phyloP scores from a whole-genome alignment of 371 early-diverging fungal species.

The Fennellomyces sp. region DNA sequence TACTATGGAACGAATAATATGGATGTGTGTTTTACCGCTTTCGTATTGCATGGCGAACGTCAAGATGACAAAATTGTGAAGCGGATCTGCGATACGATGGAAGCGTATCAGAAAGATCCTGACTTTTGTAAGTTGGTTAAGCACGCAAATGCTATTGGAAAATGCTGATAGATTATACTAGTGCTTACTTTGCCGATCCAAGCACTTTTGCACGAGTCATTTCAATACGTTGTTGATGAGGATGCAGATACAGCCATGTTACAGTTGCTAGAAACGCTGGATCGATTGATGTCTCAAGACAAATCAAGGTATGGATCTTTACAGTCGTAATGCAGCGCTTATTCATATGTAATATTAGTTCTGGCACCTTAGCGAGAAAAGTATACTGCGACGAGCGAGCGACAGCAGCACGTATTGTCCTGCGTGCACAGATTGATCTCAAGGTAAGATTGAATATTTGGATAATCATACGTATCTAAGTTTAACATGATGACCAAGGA shows the following conservation, averaged over 20 bases:
- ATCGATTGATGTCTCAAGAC: neutral
- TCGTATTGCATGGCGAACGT: neutral
- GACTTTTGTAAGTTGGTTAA: neutral
- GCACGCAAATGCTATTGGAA: neutral
- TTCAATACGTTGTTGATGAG: neutral
- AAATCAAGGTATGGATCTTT: neutral
- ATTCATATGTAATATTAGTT: neutral
- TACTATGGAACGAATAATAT: neutral
- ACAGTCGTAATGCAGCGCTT: neutral
- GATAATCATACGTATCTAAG: no score
- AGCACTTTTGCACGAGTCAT: neutral
- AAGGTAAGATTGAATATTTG: no score
- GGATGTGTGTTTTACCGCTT: neutral
- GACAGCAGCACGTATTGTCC: conserved; percentile 1
- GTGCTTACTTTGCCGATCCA: neutral
- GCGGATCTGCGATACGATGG: neutral
- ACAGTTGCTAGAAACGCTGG: neutral
- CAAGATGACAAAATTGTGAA: neutral
- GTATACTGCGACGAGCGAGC: conserved; percentile 3
- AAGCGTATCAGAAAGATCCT: neutral
- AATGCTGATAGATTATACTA: neutral
- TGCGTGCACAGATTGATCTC: neutral
- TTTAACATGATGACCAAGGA: no score
- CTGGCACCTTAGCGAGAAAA: neutral
- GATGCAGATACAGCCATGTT: neutral